Evolutionary conservation across 495 filamentous ascomycete genomes (phyloP), one percentile per base, ranked within the genome.

Genomic region (Choiromyces venosus): DNA sequence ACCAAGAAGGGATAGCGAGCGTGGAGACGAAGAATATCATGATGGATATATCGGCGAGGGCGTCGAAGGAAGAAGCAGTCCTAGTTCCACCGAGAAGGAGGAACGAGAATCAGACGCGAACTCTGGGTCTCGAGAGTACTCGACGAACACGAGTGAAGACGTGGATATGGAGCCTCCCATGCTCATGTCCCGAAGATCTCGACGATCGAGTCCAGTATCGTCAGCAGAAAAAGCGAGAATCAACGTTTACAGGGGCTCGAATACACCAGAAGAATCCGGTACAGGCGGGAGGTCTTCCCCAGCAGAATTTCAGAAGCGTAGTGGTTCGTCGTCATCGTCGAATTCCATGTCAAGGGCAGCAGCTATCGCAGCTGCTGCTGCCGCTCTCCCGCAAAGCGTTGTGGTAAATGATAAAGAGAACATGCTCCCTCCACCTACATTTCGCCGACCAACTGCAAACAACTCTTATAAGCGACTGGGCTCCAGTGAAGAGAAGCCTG

Each of bases 371-470:
- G 71, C 77, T 6, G 74, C 78, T 0, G 77, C 78, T 4, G 72
- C 78, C 3, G 74, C 78, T 16, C 70, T 75, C 18, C 70, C 73
- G 33, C 70, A 77, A 56, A 69, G 44, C 35, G 64, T 73, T 40
- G 75, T 67, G 67, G 68, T 67, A 37, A 74, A 74, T 16, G 79
- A 80, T 25, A 80, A 80, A 40, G 79, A 80, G 40, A 80, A 80
- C 21, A 80, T 80, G 79, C 79, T 74, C 21, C 78, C 77, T 6
- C 78, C 79, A n/a, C 77, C 78, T 19, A 33, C 68, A 19, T 80
- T 80, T 52, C 79, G 79, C 42, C 78, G 74, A 21, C 78, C 79
- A 65, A 33, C 38, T n/a, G 35, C 44, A n/a, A 42, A 35, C 29
- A 39, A 37, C 37, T 67, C 72, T 37, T 79, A 72, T 56, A 79